These are phyloP conservation scores for Decorospora gaudefroyi DNA, from an alignment of 2,329 filamentous ascomycete genomes.

Conservation along the genomic window DNA sequence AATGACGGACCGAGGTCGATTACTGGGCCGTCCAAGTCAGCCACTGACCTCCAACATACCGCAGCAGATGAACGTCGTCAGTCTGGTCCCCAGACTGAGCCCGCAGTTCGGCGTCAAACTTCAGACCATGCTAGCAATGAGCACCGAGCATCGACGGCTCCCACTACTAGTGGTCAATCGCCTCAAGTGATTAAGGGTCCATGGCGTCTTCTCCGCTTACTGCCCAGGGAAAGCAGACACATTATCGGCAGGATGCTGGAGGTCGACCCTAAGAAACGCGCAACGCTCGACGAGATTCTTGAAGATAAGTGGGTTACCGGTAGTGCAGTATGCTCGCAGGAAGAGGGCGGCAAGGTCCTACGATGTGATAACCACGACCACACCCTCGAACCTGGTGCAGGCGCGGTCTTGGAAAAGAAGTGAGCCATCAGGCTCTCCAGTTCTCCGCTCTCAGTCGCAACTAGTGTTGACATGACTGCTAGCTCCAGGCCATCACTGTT, in stretches of 20 bases:
- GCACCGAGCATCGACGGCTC: constrained; percentile 26
- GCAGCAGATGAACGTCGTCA: constrained; percentile 33
- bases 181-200: constrained; percentile 79
- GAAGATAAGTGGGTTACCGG: constrained; percentile 88
- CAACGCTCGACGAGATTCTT: constrained; percentile 82
- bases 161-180: constrained; percentile 52
- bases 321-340: constrained; percentile 79
- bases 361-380: constrained; percentile 80
- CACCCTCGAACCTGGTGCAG: constrained; percentile 70
- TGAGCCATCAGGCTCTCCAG: constrained; percentile 19
- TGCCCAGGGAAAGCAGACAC: constrained; percentile 86
- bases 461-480: background rate
- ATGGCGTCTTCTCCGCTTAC: constrained; percentile 82
- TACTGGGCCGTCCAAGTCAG: constrained; percentile 40
- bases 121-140: constrained; percentile 23
- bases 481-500: background rate
- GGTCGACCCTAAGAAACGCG: constrained; percentile 79
- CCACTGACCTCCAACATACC: constrained; percentile 47
- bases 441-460: background rate
- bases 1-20: constrained; percentile 55
- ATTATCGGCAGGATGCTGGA: constrained; percentile 94
- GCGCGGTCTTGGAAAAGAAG: constrained; percentile 41
- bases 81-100: constrained; percentile 45
- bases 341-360: constrained; percentile 73
- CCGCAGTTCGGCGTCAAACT: constrained; percentile 48